Evolutionary conservation across 495 filamentous ascomycete species (phyloP), one percentile per base, ranked within the genome.

Genomic region (Pseudevernia furfuracea): DNA sequence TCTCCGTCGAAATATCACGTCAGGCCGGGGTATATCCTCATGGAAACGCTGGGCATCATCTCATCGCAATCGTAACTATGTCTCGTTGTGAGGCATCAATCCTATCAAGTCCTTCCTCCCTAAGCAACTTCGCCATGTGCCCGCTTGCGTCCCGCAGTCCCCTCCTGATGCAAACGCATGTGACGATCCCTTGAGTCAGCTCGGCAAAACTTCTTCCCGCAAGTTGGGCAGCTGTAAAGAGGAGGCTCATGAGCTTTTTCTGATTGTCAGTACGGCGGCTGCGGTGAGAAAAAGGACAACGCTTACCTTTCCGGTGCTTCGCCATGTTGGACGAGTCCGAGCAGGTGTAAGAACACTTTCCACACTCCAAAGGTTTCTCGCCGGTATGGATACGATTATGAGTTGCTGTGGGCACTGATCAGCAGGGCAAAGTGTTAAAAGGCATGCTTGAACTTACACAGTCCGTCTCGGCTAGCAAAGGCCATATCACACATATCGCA

Each of bases 361-460:
- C 59, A 38, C 80, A 82, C 57, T 78, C 78, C 60, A 81, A 77
- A 5, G 79, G 80, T 65, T 82, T 82, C 53, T 81, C 79, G 44
- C 79, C 78, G 4, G 77, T 80, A 58, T 82, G 80, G 4, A 76
- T 81, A 46, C 80, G 76, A 39, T 76, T 78, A 66, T 82, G 80
- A 8, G 79, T 82, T 74, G 80, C 78, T 81, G 55, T 14, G n/a
- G 21, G 12, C 15, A 49, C 41, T 4, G 19, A 23, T 64, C 21
- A 64, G 43, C 44, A 39, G 34, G 28, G 32, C 14, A 4, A 44
- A 14, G n/a, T 15, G 12, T 10, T 39, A 10, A n/a, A 21, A 37
- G 46, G 41, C 14, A 43, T 1, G 34, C 73, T 44, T 74, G 71
- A 44, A 39, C 23, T 34, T 64, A 64, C 62, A 36, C 25, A 52